Evolutionary conservation across 139 green algal genomes (phyloP).

Genomic region (Micractinium sp.): DNA sequence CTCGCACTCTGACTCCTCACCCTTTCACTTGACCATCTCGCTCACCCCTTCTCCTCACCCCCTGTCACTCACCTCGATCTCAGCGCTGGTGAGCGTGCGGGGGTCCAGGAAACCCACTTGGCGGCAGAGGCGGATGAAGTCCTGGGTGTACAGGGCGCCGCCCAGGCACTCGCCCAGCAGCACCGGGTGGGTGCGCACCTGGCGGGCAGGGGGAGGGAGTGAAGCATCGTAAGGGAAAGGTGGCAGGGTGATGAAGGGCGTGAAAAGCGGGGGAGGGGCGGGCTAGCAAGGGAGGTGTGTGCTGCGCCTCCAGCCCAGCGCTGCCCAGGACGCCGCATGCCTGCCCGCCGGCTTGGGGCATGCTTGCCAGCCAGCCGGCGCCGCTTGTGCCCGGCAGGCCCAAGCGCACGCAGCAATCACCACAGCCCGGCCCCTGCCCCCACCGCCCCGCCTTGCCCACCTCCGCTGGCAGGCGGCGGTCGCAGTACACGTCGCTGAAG

Average conservation of each 20-base stretch:
- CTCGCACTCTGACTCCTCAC: no score
- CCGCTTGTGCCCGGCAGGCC: neutral
- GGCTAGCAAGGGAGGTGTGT: neutral
- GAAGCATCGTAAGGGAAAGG: neutral
- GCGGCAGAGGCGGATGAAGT: constrained; percentile 85
- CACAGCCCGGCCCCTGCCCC: neutral
- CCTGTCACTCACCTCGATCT: constrained; percentile 67
- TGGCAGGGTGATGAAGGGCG: neutral
- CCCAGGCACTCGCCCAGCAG: constrained; percentile 94
- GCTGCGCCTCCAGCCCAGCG: neutral
- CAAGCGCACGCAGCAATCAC: neutral
- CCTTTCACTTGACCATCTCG: no score
- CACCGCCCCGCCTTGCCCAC: neutral
- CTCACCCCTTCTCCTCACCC: no score
- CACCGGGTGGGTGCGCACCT: constrained; percentile 63
- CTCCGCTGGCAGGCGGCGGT: constrained; percentile 74
- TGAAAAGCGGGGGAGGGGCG: no score
- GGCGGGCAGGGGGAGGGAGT: constrained; percentile 9
- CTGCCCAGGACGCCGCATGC: no score
- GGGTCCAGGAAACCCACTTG: constrained; percentile 88
- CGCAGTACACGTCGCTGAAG: constrained; percentile 96
- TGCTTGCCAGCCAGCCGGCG: neutral
- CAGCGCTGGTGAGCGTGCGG: constrained; percentile 61
- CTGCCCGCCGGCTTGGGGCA: neutral
- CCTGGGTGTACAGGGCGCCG: constrained; percentile 92